Evolutionary conservation across 371 early-diverging fungal species (phyloP).

Genomic region (Mortierella sp.): DNA sequence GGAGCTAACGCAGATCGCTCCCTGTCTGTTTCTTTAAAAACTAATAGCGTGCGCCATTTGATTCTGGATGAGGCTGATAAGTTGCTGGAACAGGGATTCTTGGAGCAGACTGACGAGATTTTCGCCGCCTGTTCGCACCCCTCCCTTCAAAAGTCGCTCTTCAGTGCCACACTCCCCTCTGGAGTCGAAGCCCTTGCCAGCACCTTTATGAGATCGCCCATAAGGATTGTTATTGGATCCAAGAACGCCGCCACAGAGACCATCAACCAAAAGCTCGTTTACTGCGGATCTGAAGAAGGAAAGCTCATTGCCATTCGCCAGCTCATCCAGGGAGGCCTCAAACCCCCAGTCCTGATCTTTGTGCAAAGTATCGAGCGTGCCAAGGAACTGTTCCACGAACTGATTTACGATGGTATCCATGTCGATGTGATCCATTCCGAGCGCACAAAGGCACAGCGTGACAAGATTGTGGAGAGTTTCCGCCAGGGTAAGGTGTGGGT

Average conservation of each 20-base stretch:
- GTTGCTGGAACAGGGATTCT: conserved; percentile 91
- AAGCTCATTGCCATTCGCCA: conserved; percentile 95
- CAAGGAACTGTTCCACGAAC: conserved; percentile 92
- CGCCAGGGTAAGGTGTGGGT: conserved; percentile 94
- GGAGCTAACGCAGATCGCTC: background rate
- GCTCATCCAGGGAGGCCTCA: conserved; percentile 83
- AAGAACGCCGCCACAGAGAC: conserved; percentile 95
- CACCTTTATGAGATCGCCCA: conserved; percentile 91
- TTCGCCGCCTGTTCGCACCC: conserved; percentile 87
- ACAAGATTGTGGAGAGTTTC: conserved; percentile 92
- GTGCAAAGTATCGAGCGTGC: conserved; percentile 98
- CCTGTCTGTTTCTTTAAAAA: background rate
- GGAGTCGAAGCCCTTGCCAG: conserved; percentile 93
- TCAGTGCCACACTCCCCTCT: conserved; percentile 95
- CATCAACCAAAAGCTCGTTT: conserved; percentile 92
- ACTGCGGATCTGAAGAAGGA: conserved; percentile 94
- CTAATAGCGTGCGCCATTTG: conserved; percentile 72
- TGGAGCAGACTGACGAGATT: conserved; percentile 93
- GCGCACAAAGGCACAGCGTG: conserved; percentile 93
- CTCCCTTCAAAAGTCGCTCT: conserved; percentile 86
- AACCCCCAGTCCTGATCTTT: conserved; percentile 95
- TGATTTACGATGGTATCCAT: conserved; percentile 97
- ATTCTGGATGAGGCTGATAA: conserved; percentile 97
- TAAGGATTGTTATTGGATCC: conserved; percentile 92
- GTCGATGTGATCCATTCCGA: conserved; percentile 97